Evolutionary conservation across 345 rosid genomes (phyloP).

Genomic region (Pugionium cornutum): DNA sequence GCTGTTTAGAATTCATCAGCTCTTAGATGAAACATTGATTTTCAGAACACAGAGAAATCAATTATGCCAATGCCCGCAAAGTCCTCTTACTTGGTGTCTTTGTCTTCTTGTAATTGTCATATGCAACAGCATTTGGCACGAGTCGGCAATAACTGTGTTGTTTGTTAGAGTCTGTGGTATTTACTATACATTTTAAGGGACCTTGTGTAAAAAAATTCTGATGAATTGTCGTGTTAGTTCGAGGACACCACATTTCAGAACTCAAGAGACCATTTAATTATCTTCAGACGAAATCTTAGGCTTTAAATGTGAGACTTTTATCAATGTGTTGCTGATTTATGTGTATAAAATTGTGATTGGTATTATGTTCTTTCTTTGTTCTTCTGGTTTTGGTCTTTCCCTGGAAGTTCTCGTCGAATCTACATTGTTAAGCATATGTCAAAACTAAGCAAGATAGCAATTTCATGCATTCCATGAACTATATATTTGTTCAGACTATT

Average conservation of each 20-base stretch:
- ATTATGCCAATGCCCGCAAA: constrained; percentile 8
- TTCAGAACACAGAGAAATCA: background rate
- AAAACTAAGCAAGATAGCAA: too few relatives aligned
- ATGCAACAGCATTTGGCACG: background rate
- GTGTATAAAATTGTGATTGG: too few relatives aligned
- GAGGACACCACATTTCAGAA: background rate
- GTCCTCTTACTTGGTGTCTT: constrained; percentile 13
- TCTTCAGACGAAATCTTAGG: background rate
- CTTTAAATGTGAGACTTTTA: background rate
- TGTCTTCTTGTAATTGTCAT: background rate
- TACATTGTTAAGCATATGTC: too few relatives aligned
- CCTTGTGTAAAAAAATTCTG: background rate
- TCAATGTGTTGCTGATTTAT: too few relatives aligned
- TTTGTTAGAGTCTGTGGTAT: background rate
- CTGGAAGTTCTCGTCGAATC: too few relatives aligned
- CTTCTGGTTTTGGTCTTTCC: too few relatives aligned
- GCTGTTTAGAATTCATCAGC: constrained; percentile 28
- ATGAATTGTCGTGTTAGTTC: background rate
- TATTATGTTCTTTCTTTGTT: too few relatives aligned
- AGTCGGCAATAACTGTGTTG: background rate
- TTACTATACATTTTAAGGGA: background rate
- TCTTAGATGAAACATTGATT: constrained; percentile 3
- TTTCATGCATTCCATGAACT: too few relatives aligned
- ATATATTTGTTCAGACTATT: too few relatives aligned
- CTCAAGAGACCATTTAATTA: background rate